These are phyloP conservation scores for Neocatenulostroma microsporum DNA, from an alignment of 2,329 filamentous ascomycete species.

Conservation along the genomic window DNA sequence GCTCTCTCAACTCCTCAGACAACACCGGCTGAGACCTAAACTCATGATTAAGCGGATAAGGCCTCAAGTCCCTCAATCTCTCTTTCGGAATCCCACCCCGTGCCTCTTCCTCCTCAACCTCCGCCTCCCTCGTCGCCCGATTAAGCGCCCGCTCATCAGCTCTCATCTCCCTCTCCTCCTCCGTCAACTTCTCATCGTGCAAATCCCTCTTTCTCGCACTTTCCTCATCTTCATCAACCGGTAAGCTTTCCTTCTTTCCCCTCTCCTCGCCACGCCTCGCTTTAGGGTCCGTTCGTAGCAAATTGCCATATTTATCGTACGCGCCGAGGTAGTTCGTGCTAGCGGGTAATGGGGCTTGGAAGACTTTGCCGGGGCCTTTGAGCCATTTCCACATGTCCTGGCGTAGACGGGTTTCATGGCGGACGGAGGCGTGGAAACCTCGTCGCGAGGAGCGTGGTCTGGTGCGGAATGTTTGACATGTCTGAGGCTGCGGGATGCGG, in stretches of 20 bases:
- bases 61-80: conserved; percentile 34
- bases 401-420: conserved; percentile 41
- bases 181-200: conserved; percentile 8
- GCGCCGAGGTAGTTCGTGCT: conserved; percentile 51
- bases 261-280: conserved; percentile 14
- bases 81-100: conserved; percentile 21
- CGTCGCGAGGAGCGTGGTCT: conserved; percentile 13
- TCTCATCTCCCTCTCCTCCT: conserved; percentile 7
- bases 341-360: conserved; percentile 41
- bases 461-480: conserved; percentile 22
- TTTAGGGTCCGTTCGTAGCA: conserved; percentile 32
- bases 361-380: conserved; percentile 44
- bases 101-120: conserved; percentile 16
- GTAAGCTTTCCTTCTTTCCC: conserved; percentile 26
- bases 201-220: conserved; percentile 12
- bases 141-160: conserved; percentile 3
- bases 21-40: conserved; percentile 69
- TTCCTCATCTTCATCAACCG: conserved; percentile 19
- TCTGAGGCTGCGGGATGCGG: conserved; percentile 15
- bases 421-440: conserved; percentile 13
- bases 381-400: conserved; percentile 54
- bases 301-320: conserved; percentile 43
- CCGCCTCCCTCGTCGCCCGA: conserved; percentile 8
- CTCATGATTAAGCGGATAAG: conserved; percentile 65
- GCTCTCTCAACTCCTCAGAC: conserved; percentile 62